phyloP scores from a whole-genome alignment of 2,329 filamentous ascomycete species.

The Fusarium fracticaudum region DNA sequence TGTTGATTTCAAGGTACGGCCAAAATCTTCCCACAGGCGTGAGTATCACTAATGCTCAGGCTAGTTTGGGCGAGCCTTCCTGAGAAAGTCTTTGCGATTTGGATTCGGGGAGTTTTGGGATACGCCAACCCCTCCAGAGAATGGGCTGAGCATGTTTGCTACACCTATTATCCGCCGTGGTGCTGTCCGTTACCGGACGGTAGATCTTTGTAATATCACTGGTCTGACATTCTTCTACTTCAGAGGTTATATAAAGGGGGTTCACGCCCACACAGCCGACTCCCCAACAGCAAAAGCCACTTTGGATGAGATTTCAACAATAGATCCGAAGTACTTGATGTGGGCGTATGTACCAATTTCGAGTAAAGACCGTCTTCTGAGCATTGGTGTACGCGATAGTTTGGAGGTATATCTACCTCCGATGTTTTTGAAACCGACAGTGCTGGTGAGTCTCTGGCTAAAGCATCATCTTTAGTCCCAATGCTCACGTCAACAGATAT shows the following conservation, averaged over 20 bases:
- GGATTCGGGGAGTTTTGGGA: neutral
- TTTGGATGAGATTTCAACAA: neutral
- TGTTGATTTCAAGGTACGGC: neutral
- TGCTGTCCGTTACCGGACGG: neutral
- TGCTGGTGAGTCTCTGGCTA: neutral
- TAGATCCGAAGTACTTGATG: neutral
- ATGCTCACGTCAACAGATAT: neutral
- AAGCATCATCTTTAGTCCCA: neutral
- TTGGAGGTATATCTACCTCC: neutral
- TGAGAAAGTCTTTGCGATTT: fast-evolving
- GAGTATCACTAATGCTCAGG: neutral
- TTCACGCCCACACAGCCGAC: neutral
- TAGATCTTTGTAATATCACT: neutral
- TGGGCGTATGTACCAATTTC: neutral
- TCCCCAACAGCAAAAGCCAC: neutral
- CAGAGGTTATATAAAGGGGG: neutral
- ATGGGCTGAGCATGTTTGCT: neutral
- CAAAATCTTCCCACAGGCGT: neutral
- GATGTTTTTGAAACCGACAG: neutral
- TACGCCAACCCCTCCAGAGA: neutral
- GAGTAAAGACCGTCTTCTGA: neutral
- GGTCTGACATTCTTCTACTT: neutral
- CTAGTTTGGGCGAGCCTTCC: neutral
- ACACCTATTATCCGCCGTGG: fast-evolving
- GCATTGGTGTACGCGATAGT: neutral